phyloP scores from a whole-genome alignment of 805 yeast genomes.

The Metschnikowia reukaufii region DNA sequence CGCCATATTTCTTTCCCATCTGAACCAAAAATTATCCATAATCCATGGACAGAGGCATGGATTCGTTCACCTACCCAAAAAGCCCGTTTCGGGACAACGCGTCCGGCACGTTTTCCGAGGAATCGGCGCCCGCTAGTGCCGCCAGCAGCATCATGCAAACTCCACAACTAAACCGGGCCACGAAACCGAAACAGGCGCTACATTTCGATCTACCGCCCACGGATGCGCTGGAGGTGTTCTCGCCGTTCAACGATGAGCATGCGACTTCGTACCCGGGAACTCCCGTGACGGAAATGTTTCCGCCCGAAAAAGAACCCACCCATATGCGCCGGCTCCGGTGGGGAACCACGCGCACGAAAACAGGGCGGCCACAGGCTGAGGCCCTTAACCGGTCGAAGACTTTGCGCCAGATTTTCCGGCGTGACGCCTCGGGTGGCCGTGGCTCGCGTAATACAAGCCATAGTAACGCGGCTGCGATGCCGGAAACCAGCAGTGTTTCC shows the following conservation, averaged over 20 bases:
- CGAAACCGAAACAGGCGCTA: conserved; percentile 25
- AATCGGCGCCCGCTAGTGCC: conserved; percentile 5
- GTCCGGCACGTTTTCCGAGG: conserved; percentile 11
- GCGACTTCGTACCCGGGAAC: conserved; percentile 12
- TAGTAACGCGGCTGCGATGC: conserved; percentile 16
- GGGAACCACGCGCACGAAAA: conserved; percentile 83
- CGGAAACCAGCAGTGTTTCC: neutral
- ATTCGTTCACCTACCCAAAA: conserved; percentile 18
- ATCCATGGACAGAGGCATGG: no score
- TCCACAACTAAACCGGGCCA: conserved; percentile 20
- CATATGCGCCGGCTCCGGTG: conserved; percentile 79
- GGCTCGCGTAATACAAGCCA: no score
- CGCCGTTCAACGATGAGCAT: conserved; percentile 28
- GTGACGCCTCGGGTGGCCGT: no score
- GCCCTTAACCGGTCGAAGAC: conserved; percentile 59
- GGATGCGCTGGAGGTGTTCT: conserved; percentile 11
- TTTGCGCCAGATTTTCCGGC: conserved; percentile 41
- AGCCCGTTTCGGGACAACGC: conserved; percentile 19
- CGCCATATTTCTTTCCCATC: no score
- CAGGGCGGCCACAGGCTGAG: conserved; percentile 58
- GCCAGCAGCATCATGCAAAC: conserved; percentile 13
- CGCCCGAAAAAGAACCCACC: conserved; percentile 27
- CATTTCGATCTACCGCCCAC: conserved; percentile 32
- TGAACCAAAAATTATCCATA: no score
- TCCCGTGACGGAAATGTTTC: conserved; percentile 15